Base-by-base conservation (phyloP, 306 rosid species). In the Cercis canadensis region DNA sequence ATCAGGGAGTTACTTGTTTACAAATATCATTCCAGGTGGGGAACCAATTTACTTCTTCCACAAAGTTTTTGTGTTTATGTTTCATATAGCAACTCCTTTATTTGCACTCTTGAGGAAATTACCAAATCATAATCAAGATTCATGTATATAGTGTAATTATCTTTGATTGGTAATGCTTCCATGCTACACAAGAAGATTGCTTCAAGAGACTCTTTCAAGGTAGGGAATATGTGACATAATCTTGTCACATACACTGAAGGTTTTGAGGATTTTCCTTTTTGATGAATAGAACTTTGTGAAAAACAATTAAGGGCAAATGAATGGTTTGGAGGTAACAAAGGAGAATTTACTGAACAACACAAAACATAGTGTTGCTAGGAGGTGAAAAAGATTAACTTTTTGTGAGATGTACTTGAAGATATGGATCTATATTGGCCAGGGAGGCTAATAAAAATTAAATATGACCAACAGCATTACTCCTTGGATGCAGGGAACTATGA, bases 11-110 rank as follows among this genome's bases (percentile, higher is more conserved):
- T 95, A 89, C 84, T 69, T 87, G 82, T 91, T 95, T 75, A 83
- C 75, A 57, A 87, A 91, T 84, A 80, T 91, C 51, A 82, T 85
- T 83, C 99, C 99, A 81, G 97, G 97, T 91, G 40, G 59, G 84
- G 72, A 70, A 63, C 46, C 43, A 69, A 40, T 65, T 67, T 65
- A 52, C 58, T 72, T 63, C 6, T 69, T 37, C 64, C 75, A 55
- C 67, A 40, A 44, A 39, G 63, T 55, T 71, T 16, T 52, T 8
- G 44, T 19, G 19, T 67, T 71, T 66, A 32, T 67, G 15, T 65
- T 66, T 47, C 46, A 16, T n/a, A 33, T 19, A 46, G 57, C 24
- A 49, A 31, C 69, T 62, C 57, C 62, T 57, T 74, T 19, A 11
- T 54, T 76, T 50, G 55, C 47, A 57, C 18, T 46, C 59, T 15